Evolutionary conservation across 495 filamentous ascomycete genomes (phyloP).

Genomic region (Aspergillus heteromorphus): DNA sequence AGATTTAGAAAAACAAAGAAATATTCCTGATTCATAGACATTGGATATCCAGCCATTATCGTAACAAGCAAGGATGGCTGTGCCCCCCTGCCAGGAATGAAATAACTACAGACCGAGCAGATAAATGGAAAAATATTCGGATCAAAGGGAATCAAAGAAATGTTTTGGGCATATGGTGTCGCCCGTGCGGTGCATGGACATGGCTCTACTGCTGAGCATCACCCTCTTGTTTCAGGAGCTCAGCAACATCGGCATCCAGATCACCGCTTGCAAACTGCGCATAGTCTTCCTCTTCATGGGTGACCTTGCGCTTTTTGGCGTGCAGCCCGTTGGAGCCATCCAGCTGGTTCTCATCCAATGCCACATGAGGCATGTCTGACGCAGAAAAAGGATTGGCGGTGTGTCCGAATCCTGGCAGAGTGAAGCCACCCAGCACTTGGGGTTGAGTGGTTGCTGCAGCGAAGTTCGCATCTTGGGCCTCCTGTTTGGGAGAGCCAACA

Average conservation of each 20-base stretch:
- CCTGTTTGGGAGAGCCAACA: conserved; percentile 37
- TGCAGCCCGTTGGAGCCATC: conserved; percentile 33
- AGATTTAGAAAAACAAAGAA: background rate
- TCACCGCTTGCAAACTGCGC: conserved; percentile 62
- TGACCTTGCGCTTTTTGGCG: conserved; percentile 70
- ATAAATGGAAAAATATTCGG: background rate
- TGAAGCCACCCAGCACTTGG: conserved; percentile 20
- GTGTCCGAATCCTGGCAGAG: conserved; percentile 33
- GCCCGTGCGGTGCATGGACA: background rate
- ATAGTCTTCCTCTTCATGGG: conserved; percentile 64
- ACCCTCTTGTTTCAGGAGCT: conserved; percentile 60
- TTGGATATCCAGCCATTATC: background rate
- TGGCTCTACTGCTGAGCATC: conserved; percentile 2
- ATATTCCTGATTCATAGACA: background rate
- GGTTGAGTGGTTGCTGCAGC: conserved; percentile 20
- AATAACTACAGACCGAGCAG: background rate
- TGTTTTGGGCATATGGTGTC: background rate
- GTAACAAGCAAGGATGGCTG: background rate
- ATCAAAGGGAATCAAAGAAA: background rate
- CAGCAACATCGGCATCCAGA: conserved; percentile 78
- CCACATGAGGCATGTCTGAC: conserved; percentile 38
- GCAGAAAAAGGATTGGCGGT: conserved; percentile 39
- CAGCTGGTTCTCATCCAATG: conserved; percentile 26
- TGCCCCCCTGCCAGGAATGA: background rate
- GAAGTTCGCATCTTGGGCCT: conserved; percentile 20